These are phyloP conservation scores for Ophiocordyceps sinensis DNA, from an alignment of 2,329 filamentous ascomycete genomes.

Conservation along the genomic window DNA sequence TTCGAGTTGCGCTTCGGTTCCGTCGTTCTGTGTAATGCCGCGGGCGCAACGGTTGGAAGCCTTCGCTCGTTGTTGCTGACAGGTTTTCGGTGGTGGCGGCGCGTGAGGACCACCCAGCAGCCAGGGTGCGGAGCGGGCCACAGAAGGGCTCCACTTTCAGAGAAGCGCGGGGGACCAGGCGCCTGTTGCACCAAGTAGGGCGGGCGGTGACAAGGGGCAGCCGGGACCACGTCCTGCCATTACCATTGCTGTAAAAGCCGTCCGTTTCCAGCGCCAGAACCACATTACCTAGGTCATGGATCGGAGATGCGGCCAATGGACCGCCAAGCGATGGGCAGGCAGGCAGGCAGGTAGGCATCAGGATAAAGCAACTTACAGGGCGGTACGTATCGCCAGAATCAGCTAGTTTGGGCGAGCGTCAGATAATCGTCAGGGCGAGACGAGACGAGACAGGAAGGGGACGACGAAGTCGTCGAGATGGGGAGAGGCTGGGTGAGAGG, in stretches of 20 bases:
- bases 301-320: not conserved
- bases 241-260: not conserved
- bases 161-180: not conserved
- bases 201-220: not conserved
- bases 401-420: conserved; percentile 30
- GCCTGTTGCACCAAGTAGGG: not conserved
- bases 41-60: not conserved
- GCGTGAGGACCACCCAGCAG: not conserved
- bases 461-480: conserved; percentile 6
- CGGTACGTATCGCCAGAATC: conserved; percentile 47
- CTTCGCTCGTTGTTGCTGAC: not conserved
- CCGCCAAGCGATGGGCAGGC: not conserved
- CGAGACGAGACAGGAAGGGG: conserved; percentile 8
- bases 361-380: conserved; percentile 31
- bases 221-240: not conserved
- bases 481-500: not conserved
- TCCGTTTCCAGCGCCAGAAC: not conserved
- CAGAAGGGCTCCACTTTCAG: conserved; percentile 1
- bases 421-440: conserved; percentile 19
- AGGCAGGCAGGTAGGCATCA: not conserved
- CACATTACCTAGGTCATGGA: not conserved
- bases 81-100: not conserved
- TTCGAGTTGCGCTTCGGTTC: not conserved
- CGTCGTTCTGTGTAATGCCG: not conserved
- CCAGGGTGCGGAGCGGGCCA: not conserved